phyloP scores from a whole-genome alignment of 2,329 filamentous ascomycete genomes.

The Epichloe festucae region DNA sequence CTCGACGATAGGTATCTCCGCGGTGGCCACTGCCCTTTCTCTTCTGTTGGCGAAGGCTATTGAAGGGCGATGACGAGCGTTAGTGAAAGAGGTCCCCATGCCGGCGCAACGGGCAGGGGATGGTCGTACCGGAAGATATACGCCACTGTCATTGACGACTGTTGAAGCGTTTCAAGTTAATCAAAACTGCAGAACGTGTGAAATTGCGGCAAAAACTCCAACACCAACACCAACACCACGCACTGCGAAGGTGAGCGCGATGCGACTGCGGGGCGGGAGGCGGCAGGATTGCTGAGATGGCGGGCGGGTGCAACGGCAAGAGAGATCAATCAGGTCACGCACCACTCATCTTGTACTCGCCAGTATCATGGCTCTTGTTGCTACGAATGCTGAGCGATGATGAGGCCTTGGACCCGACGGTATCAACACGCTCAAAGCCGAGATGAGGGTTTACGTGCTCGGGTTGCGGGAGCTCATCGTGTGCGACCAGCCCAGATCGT shows the following conservation, averaged over 20 bases:
- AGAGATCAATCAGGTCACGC: conserved; percentile 21
- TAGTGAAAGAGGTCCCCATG: conserved; percentile 1
- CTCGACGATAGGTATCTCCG: conserved; percentile 38
- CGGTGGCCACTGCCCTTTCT: conserved; percentile 62
- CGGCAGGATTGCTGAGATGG: too few relatives aligned
- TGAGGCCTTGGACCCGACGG: conserved; percentile 47
- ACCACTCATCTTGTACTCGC: conserved; percentile 74
- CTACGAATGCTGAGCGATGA: conserved; percentile 50
- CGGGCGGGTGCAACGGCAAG: conserved; percentile 1
- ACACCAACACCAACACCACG: neutral
- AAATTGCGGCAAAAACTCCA: conserved; percentile 11
- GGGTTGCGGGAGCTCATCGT: conserved; percentile 41
- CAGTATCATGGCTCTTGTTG: conserved; percentile 47
- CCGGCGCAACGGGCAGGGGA: neutral
- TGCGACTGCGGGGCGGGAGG: neutral
- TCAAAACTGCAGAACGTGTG: neutral
- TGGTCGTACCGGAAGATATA: conserved; percentile 71
- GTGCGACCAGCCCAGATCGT: conserved; percentile 34
- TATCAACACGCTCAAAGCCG: conserved; percentile 50
- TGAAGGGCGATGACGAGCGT: neutral
- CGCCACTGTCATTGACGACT: conserved; percentile 94
- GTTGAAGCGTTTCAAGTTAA: conserved; percentile 7
- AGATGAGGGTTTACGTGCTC: conserved; percentile 20
- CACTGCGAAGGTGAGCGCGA: neutral
- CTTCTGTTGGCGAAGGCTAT: conserved; percentile 79